phyloP scores from a whole-genome alignment of 768 basidiomycete genomes.

The Tulasnella sp. region DNA sequence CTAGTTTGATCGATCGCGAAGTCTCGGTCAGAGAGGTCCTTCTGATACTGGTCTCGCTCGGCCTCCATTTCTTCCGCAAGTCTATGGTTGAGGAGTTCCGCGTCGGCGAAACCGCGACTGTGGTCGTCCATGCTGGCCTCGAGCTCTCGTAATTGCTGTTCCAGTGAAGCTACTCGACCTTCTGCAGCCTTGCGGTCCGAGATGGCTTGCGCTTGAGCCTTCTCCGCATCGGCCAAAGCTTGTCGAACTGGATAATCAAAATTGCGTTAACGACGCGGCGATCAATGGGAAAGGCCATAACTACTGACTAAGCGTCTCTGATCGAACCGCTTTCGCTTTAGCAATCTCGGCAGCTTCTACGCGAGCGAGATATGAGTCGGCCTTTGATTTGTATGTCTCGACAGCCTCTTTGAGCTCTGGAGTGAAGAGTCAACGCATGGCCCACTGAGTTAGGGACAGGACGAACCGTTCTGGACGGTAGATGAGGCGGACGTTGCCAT shows the following conservation, averaged over 20 bases:
- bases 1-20: conserved; percentile 74
- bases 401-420: conserved; percentile 62
- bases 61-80: conserved; percentile 75
- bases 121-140: conserved; percentile 64
- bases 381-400: conserved; percentile 63
- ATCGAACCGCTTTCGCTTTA: conserved; percentile 59
- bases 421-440: not conserved
- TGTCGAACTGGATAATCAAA: not conserved
- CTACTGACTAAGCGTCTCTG: conserved; percentile 57
- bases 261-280: conserved; percentile 13
- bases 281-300: not conserved
- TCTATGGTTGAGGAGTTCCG: conserved; percentile 60
- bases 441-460: not conserved
- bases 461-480: conserved; percentile 56
- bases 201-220: conserved; percentile 48
- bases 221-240: conserved; percentile 60
- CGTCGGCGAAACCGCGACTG: conserved; percentile 61
- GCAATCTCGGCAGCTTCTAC: conserved; percentile 68
- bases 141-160: conserved; percentile 55
- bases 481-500: conserved; percentile 56
- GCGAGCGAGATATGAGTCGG: conserved; percentile 53
- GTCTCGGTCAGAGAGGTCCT: conserved; percentile 75
- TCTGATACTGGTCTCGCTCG: conserved; percentile 70
- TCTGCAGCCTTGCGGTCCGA: conserved; percentile 54
- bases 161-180: conserved; percentile 49